Evolutionary conservation across 1,139 yeast species (phyloP).

Genomic region (Lodderomyces jiufengensis): DNA sequence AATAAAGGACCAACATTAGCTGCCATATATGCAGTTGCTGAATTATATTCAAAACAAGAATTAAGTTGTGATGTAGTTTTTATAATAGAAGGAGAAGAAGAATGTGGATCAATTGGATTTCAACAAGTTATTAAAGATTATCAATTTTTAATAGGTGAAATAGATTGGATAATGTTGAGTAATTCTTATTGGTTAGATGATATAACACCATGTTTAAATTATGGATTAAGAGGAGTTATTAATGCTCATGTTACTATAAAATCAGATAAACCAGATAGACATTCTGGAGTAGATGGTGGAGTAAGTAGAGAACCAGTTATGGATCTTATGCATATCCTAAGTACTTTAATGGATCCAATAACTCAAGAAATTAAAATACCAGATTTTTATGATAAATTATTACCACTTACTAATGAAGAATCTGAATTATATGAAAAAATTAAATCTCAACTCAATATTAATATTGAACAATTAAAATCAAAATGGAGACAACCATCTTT

Average conservation of each 20-base stretch:
- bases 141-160: conserved; percentile 52
- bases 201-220: conserved; percentile 82
- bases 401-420: conserved; percentile 56
- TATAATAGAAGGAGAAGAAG: conserved; percentile 93
- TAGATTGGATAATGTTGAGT: conserved; percentile 87
- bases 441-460: conserved; percentile 30
- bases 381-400: conserved; percentile 63
- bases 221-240: conserved; percentile 89
- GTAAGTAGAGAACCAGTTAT: conserved; percentile 83
- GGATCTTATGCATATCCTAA: conserved; percentile 71
- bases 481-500: conserved; percentile 92
- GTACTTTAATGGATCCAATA: conserved; percentile 55
- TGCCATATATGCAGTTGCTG: conserved; percentile 83
- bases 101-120: conserved; percentile 86
- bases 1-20: conserved; percentile 95
- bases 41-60: conserved; percentile 48
- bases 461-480: conserved; percentile 58
- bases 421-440: conserved; percentile 60
- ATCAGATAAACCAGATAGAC: conserved; percentile 81
- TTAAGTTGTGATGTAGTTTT: conserved; percentile 75
- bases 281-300: conserved; percentile 97
- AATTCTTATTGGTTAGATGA: conserved; percentile 96
- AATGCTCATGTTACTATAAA: conserved; percentile 69
- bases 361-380: conserved; percentile 64
- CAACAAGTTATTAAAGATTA: conserved; percentile 56